Evolutionary conservation across 2,329 filamentous ascomycete species (phyloP), one percentile per base, ranked within the genome.

Genomic region (Colletotrichum lupini): DNA sequence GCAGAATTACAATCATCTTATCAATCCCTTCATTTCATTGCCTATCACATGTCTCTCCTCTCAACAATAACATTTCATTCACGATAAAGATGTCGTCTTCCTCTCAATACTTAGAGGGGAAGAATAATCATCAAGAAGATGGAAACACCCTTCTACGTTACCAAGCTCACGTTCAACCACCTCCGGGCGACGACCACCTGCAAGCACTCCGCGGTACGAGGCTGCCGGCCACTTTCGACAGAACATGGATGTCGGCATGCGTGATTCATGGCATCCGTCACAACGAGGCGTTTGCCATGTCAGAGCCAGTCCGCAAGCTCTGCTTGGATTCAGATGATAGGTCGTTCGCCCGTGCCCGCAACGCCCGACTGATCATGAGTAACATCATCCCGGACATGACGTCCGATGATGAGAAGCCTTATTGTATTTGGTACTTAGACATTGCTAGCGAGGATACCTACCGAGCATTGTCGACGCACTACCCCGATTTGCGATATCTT

Each of bases 341-440:
- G 24, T 32, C 35, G 2, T 66, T 57, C 11, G 35, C 63, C 35
- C 53, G 63, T 35, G 65, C 65, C 30, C 28, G 56, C 56, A 82
- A 83, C 73, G 81, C 82, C 8, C 77, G 81, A 26, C 68, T 75
- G 5, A 82, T 83, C 67, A 84, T 84, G 80, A 83, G 81, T 75
- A 79, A 81, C 55, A 68, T 56, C 2, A 76, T 85, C 5, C 83
- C 81, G 1, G 68, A 78, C 11, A 79, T 73, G 72, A 37, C 32
- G 0, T 57, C 72, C 3, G 58, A 75, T n/a, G 68, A 76, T 6
- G 76, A 80, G 12, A 68, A 77, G 2, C 83, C 82, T 1, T 85
- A 85, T 75, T 86, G 83, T 65, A 83, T 86, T 53, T 86, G 83
- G 83, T 75, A 83, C 72, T 84, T 83, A 0, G 79, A 83, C 1